A percentile compares a stretch with the other conserved stretches of the same genome.
phyloP scores from a whole-genome alignment of 73 alveolate species.

The Paraurostyla sp. region DNA sequence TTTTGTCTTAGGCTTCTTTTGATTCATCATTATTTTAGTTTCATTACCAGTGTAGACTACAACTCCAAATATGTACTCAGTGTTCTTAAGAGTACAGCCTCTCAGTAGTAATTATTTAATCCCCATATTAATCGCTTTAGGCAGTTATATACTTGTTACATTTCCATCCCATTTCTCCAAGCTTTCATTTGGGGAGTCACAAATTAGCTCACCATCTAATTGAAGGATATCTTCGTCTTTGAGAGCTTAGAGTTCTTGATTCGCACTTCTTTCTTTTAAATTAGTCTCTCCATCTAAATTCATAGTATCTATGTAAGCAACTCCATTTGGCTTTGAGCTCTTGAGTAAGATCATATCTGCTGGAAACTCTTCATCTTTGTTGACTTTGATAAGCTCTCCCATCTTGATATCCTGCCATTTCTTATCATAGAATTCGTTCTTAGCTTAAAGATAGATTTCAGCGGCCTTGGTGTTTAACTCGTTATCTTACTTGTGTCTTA shows the following conservation, averaged over 20 bases:
- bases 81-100: slow-evolving; percentile 93
- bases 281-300: slow-evolving; percentile 88
- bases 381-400: slow-evolving; percentile 73
- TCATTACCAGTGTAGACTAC: slow-evolving; percentile 95
- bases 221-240: slow-evolving; percentile 46
- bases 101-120: slow-evolving; percentile 88
- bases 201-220: slow-evolving; percentile 77
- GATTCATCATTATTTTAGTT: slow-evolving; percentile 93
- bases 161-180: slow-evolving; percentile 91
- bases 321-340: slow-evolving; percentile 74
- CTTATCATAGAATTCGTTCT: slow-evolving; percentile 74
- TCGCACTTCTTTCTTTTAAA: slow-evolving; percentile 42
- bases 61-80: slow-evolving; percentile 87
- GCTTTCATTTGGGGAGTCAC: slow-evolving; percentile 92
- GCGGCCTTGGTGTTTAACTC: slow-evolving; percentile 68
- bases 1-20: slow-evolving; percentile 75
- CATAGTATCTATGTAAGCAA: slow-evolving; percentile 86
- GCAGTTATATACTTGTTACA: slow-evolving; percentile 46
- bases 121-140: slow-evolving; percentile 36
- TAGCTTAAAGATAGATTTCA: slow-evolving; percentile 22
- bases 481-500: slow-evolving; percentile 77
- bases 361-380: slow-evolving; percentile 87
- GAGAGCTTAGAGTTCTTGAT: slow-evolving; percentile 3
- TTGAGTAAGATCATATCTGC: slow-evolving; percentile 86
- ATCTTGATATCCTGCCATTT: slow-evolving; percentile 72